Evolutionary conservation across 495 filamentous ascomycete genomes (phyloP).

Genomic region (Penicillium daleae): DNA sequence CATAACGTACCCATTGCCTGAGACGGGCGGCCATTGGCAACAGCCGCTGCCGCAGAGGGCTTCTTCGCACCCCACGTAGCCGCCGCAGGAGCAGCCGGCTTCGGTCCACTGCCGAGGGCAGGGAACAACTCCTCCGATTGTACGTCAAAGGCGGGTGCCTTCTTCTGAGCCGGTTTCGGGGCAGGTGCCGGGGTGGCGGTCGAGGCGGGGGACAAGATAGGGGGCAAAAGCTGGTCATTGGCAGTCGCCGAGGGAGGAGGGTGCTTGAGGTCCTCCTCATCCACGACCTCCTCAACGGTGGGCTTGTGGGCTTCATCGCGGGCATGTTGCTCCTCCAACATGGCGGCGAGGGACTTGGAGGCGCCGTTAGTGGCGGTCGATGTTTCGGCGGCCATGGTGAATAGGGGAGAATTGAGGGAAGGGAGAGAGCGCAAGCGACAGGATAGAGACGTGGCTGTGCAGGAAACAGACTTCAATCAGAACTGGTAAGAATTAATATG

Average conservation of each 20-base stretch:
- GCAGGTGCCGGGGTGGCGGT: constrained; percentile 29
- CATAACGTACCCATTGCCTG: constrained; percentile 48
- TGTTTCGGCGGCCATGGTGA: constrained; percentile 53
- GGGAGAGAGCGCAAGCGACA: constrained; percentile 3
- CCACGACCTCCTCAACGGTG: constrained; percentile 77
- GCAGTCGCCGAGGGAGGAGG: constrained; percentile 55
- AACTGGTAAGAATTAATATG: constrained; percentile 26
- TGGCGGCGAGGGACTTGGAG: constrained; percentile 65
- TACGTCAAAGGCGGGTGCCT: constrained; percentile 65
- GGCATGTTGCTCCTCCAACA: constrained; percentile 77
- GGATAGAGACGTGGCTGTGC: constrained; percentile 11
- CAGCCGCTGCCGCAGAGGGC: constrained; percentile 57
- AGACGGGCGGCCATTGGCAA: constrained; percentile 59
- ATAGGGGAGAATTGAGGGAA: constrained; percentile 13
- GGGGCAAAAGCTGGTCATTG: constrained; percentile 33
- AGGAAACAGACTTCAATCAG: constrained; percentile 23
- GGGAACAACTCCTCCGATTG: constrained; percentile 90
- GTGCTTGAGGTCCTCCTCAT: constrained; percentile 75
- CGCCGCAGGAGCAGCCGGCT: constrained; percentile 61
- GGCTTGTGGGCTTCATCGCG: constrained; percentile 65
- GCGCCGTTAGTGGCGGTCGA: constrained; percentile 43
- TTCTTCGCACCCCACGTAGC: constrained; percentile 72
- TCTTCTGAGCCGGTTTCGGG: constrained; percentile 48
- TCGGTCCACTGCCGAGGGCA: constrained; percentile 74
- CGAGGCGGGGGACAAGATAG: constrained; percentile 22